Base-by-base conservation (phyloP, 192 early-diverging fungal genomes). In the Umbelopsis sp. region DNA sequence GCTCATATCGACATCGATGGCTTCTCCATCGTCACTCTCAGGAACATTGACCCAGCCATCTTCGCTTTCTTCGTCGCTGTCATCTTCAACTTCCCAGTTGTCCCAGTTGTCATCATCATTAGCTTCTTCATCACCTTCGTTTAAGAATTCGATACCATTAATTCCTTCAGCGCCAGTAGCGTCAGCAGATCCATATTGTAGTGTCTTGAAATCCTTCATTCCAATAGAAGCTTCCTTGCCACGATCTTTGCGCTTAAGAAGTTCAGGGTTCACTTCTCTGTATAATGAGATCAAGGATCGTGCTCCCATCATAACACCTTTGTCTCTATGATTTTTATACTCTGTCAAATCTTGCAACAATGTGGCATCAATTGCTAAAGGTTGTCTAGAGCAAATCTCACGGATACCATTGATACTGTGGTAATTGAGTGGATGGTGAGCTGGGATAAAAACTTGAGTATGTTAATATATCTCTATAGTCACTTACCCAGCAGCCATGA, bases 231-330 rank as follows among this genome's bases (percentile, higher is more conserved):
- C 96, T 8, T 81, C 84, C 78, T 96, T 96, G 34, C 97, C 96
- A 50, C 98, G 86, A 71, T 99, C 96, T 77, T 95, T 95, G 76
- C 93, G 92, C 53, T 88, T 84, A 22, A 99, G 86, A 86, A 99
- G 78, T 81, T 95, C 91, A 6, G 98, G 98, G 81, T 99, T 98
- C 68, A 97, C 78, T 71, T 98, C 96, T 25, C 98, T 83, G 87
- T 91, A 99, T n/a, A 99, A 86, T 26, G 85, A 83, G 66, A 99
- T 89, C 75, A 99, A 80, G 5, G 95, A 91, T 54, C 96, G 85
- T 2, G 93, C 94, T 3, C 94, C 98, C 83, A 93, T 95, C 89
- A 93, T 93, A 20, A 97, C 92, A 43, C 93, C 92, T 86, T 98
- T 99, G 75, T 98, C 94, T 21, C 91, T 87, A 78, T 97, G 93